Percentiles rank a stretch among this genome's conserved stretches.
Evolutionary conservation across 805 yeast species (phyloP).

Genomic region (Yarrowia yakushimensis): DNA sequence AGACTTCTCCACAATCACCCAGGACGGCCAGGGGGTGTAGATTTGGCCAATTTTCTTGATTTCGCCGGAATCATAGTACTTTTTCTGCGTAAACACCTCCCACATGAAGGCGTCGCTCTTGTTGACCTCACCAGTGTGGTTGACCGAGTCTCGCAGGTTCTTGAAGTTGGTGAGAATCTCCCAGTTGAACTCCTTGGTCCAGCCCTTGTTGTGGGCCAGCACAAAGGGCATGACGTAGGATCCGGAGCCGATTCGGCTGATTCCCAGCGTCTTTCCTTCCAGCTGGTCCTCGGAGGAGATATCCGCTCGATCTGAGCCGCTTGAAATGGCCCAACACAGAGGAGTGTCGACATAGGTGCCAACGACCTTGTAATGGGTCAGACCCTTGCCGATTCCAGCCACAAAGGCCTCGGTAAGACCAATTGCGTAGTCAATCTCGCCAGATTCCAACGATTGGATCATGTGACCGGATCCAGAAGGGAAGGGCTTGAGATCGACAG

Average conservation of each 20-base stretch:
- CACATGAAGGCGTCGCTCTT: conserved; percentile 87
- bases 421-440: conserved; percentile 55
- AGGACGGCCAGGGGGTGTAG: conserved; percentile 95
- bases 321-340: conserved; percentile 83
- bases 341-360: conserved; percentile 88
- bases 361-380: conserved; percentile 57
- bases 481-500: conserved; percentile 60
- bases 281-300: conserved; percentile 51
- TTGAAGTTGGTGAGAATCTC: conserved; percentile 63
- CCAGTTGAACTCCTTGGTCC: conserved; percentile 45
- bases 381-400: conserved; percentile 73
- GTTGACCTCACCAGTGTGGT: conserved; percentile 46
- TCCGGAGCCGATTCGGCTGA: conserved; percentile 86
- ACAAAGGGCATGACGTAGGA: conserved; percentile 90
- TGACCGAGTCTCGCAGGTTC: conserved; percentile 77
- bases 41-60: conserved; percentile 82
- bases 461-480: conserved; percentile 88
- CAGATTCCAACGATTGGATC: conserved; percentile 54
- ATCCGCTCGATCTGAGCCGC: conserved; percentile 62
- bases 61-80: conserved; percentile 74
- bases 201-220: conserved; percentile 58
- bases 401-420: conserved; percentile 92
- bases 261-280: conserved; percentile 64
- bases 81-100: conserved; percentile 89
- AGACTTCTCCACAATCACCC: conserved; percentile 66